These are phyloP conservation scores for Phycomyces blakesleeanus DNA, from an alignment of 192 early-diverging fungal species.

Conservation along the genomic window DNA sequence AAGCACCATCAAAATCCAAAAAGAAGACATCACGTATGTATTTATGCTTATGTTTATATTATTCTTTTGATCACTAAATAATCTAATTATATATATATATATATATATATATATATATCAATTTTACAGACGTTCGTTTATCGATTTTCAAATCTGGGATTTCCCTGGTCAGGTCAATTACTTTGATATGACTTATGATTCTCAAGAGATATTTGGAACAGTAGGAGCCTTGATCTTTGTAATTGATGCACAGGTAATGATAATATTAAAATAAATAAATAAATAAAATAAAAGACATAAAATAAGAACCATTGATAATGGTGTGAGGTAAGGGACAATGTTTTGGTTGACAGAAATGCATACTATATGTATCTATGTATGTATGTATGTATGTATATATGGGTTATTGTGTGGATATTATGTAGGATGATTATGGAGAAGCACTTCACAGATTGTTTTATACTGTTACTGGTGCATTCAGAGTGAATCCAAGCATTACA, in stretches of 20 bases:
- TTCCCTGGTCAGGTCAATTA: constrained; percentile 87
- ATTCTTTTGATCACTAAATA: too few species aligned
- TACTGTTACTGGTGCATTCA: constrained; percentile 71
- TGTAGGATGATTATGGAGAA: constrained; percentile 79
- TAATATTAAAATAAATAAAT: too few species aligned
- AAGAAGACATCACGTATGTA: constrained; percentile 63
- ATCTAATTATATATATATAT: too few species aligned
- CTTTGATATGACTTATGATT: constrained; percentile 66
- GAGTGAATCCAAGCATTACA: constrained; percentile 76
- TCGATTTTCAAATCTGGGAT: constrained; percentile 88
- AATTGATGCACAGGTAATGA: constrained; percentile 85
- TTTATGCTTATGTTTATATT: not conserved
- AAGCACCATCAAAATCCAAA: constrained; percentile 68
- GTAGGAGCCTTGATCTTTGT: constrained; percentile 85
- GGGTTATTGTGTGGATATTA: too few species aligned
- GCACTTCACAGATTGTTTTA: constrained; percentile 69
- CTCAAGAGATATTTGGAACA: constrained; percentile 62
- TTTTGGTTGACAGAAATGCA: not conserved
- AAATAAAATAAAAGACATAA: too few species aligned
- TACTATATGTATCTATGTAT: not conserved
- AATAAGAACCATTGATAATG: too few species aligned
- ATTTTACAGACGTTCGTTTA: constrained; percentile 54
- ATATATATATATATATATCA: too few species aligned
- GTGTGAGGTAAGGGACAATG: not conserved
- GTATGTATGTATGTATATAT: too few species aligned